A percentile compares a stretch with the other conserved stretches of the same genome.
phyloP scores from a whole-genome alignment of 495 filamentous ascomycete genomes.

The Evernia prunastri region DNA sequence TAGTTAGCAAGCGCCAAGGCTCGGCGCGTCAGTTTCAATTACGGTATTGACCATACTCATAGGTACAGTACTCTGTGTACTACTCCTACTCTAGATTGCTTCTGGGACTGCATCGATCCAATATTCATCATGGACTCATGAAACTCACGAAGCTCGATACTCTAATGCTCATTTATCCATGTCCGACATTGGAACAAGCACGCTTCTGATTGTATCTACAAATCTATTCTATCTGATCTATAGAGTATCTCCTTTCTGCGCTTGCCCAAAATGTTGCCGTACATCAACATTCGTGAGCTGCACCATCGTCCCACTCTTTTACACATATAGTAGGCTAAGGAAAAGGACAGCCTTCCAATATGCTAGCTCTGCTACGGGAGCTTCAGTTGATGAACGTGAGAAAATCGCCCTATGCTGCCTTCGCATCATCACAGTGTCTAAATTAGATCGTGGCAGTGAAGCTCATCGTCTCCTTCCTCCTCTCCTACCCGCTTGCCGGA shows the following conservation, averaged over 20 bases:
- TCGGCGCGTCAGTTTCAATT: neutral
- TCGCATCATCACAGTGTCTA: slow-evolving; percentile 11
- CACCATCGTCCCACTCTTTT: slow-evolving; percentile 6
- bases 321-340: slow-evolving; percentile 26
- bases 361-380: slow-evolving; percentile 57
- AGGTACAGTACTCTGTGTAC: no score
- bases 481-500: slow-evolving; percentile 88
- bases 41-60: no score
- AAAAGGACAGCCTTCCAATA: slow-evolving; percentile 63
- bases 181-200: neutral
- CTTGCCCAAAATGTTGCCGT: slow-evolving; percentile 64
- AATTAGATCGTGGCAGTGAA: slow-evolving; percentile 67
- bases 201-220: no score
- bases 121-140: neutral
- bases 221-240: no score
- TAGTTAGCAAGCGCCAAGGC: no score
- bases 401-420: slow-evolving; percentile 1
- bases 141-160: no score
- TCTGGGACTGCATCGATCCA: no score
- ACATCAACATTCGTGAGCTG: slow-evolving; percentile 69
- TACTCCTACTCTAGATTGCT: no score
- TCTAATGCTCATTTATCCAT: no score
- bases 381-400: slow-evolving; percentile 82
- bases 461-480: slow-evolving; percentile 80
- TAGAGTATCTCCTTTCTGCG: neutral